Base-by-base conservation (phyloP, 768 basidiomycete genomes). In the Russula earlei region DNA sequence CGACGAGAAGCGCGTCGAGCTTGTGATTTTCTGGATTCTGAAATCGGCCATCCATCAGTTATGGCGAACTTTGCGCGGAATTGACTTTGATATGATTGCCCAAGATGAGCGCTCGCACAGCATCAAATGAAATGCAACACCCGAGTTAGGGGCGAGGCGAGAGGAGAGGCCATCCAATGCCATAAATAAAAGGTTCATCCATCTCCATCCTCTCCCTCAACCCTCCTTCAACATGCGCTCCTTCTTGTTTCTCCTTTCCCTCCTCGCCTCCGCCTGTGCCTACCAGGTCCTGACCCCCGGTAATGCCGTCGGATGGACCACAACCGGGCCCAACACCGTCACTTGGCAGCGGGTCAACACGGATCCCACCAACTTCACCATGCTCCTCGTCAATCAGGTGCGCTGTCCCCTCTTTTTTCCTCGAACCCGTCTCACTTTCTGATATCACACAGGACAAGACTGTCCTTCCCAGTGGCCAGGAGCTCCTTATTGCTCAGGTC, bases 341-440 rank as follows among this genome's bases (percentile, higher is more conserved):
- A 55, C 70, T 7, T 94, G 91, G 91, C 49, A 67, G 1, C 75
- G 76, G 5, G 90, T 90, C 56, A 56, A 60, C 51, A 87, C 85
- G 9, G 91, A 94, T 66, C 69, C 77, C 0, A 24, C 55, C 49
- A 88, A 79, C 70, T 91, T 92, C 69, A 79, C 86, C 12, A 75
- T 77, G 47, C 71, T 89, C 48, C 75, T 94, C 45, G 76, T 74
- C 59, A 87, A 87, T 31, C 29, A 31, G 29, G 87, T 83, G 52
- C 43, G 76, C 67, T 5, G 40, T 14, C n/a, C 29, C 10, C 11
- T 4, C 31, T 19, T 22, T 5, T 29, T 50, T 19, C n/a, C 6
- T 40, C 27, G 4, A 20, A 27, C 46, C 22, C 20, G 29, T 17
- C 44, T 50, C 58, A 42, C 45, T 24, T 20, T 51, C 15, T 22